A percentile compares a stretch with the other conserved stretches of the same genome.
phyloP scores from a whole-genome alignment of 768 basidiomycete genomes.

The Mycena epipterygia region DNA sequence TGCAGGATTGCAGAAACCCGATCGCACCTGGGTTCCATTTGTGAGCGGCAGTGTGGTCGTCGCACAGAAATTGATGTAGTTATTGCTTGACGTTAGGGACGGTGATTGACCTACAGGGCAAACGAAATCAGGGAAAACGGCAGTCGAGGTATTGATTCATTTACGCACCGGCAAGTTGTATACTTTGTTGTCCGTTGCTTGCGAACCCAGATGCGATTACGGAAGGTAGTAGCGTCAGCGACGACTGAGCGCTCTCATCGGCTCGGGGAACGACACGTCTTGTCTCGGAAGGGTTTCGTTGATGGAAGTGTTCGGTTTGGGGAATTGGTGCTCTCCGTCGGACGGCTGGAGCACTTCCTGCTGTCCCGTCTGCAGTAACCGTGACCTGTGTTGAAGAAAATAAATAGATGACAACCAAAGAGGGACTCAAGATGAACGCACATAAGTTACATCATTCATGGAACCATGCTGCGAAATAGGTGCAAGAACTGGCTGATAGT shows the following conservation, averaged over 20 bases:
- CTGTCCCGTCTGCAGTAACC: constrained; percentile 35
- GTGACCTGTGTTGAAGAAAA: constrained; percentile 36
- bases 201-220: constrained; percentile 51
- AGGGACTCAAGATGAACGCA: constrained; percentile 26
- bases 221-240: constrained; percentile 44
- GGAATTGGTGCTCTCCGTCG: constrained; percentile 8
- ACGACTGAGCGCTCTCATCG: constrained; percentile 15
- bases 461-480: constrained; percentile 56
- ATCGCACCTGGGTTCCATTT: constrained; percentile 52
- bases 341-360: constrained; percentile 5
- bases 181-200: constrained; percentile 52
- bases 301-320: background rate
- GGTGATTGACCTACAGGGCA: constrained; percentile 53
- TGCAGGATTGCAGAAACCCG: constrained; percentile 34
- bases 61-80: constrained; percentile 70
- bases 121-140: background rate
- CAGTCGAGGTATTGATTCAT: background rate
- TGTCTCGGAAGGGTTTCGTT: background rate
- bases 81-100: constrained; percentile 65
- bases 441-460: constrained; percentile 56
- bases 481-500: constrained; percentile 52
- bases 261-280: constrained; percentile 3
- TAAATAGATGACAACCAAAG: background rate
- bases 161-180: constrained; percentile 22
- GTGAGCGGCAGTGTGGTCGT: constrained; percentile 58